phyloP scores from a whole-genome alignment of 768 basidiomycete genomes.

The Auricularia cornea region DNA sequence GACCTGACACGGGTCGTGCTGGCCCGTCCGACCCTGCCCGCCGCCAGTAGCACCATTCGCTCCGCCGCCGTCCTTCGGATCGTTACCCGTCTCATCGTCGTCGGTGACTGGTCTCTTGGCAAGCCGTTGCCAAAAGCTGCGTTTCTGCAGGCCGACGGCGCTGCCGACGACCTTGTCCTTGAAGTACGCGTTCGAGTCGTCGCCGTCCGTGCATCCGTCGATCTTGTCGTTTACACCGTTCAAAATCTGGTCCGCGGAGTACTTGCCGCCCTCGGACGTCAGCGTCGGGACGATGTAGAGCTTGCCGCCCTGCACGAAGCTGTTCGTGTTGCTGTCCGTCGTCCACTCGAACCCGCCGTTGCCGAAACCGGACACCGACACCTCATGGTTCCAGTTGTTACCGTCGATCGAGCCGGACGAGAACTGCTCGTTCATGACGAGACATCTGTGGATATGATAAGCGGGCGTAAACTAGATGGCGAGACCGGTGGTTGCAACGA shows the following conservation, averaged over 20 bases:
- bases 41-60: slow-evolving; percentile 14
- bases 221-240: slow-evolving; percentile 21
- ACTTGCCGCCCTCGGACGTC: slow-evolving; percentile 34
- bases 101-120: not conserved
- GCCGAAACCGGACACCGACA: slow-evolving; percentile 48
- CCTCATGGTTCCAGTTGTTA: slow-evolving; percentile 38
- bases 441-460: too few relatives aligned
- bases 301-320: slow-evolving; percentile 39
- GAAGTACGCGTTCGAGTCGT: not conserved
- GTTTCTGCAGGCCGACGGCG: not conserved
- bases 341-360: slow-evolving; percentile 54
- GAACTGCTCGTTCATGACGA: too few relatives aligned
- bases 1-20: not conserved
- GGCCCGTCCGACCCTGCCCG: not conserved
- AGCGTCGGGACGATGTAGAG: slow-evolving; percentile 55
- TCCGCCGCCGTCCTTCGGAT: not conserved
- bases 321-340: slow-evolving; percentile 30
- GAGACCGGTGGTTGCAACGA: too few relatives aligned
- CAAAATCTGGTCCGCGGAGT: slow-evolving; percentile 33
- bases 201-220: not conserved
- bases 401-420: slow-evolving; percentile 30
- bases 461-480: too few relatives aligned
- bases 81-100: slow-evolving; percentile 1
- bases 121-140: not conserved
- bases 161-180: not conserved